Evolutionary conservation across 495 filamentous ascomycete species (phyloP), one percentile per base, ranked within the genome.

Genomic region (Mytilinidion resinicola): DNA sequence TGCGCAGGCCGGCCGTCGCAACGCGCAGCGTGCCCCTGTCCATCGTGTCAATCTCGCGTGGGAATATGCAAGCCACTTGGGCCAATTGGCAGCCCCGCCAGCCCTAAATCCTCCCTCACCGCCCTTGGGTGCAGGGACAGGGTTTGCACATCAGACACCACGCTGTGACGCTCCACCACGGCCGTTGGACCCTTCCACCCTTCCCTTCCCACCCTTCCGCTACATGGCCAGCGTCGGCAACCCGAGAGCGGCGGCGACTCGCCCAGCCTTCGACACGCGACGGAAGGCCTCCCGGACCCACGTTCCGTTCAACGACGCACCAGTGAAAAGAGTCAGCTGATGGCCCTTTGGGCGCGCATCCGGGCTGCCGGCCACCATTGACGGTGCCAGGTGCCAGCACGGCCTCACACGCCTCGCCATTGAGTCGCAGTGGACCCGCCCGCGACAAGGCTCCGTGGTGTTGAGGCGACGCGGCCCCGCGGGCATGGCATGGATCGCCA

Each of bases 11-110:
- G 46, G 56, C 19, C 52, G 63, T 66, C 63, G 59, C 59, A 65
- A 47, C 7, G 38, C 50, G 43, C 56, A 47, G 33, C 49, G 3
- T 5, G 44, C 56, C 59, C 59, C 59, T 62, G 59, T 53, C 19
- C 55, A 62, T 62, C 59, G 19, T 48, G 55, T 62, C 52, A 39
- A 66, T 66, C 63, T 66, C 63, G 59, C 63, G 63, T 66, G 63
- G 63, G 47, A 62, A 55, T 49, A 52, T 66, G 63, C 63, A 66
- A 60, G 58, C 63, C 55, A 59, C 59, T 60, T 17, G 19, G 53
- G 51, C 63, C 59, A 62, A 61, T 66, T 50, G 59, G 46, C 50
- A 58, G 49, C 20, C 42, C 6, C 9, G 14, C 53, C 63, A 65
- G 63, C 63, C 63, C 62, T 66, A 62, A 15, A 19, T 49, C 46